Evolutionary conservation across 2,329 filamentous ascomycete species (phyloP).

Genomic region (Aureobasidium sp.): DNA sequence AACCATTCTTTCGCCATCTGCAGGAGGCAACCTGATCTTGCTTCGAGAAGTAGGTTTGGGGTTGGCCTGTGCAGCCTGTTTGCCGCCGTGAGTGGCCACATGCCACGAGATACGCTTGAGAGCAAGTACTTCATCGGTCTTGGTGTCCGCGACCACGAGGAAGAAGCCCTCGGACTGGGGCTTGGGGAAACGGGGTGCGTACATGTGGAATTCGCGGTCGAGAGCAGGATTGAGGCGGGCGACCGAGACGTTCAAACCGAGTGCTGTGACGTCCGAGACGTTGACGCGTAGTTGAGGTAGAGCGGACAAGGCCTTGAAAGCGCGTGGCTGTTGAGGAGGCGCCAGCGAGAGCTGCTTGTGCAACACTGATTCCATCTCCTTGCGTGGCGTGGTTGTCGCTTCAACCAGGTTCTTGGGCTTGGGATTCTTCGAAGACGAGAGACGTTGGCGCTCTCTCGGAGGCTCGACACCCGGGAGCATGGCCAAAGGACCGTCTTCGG

Average conservation of each 20-base stretch:
- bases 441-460: conserved; percentile 38
- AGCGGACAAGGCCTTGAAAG: conserved; percentile 54
- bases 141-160: conserved; percentile 62
- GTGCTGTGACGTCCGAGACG: conserved; percentile 54
- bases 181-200: conserved; percentile 85
- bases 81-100: conserved; percentile 21
- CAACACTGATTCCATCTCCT: conserved; percentile 32
- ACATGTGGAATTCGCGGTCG: conserved; percentile 66
- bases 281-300: conserved; percentile 64
- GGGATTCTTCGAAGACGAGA: conserved; percentile 27
- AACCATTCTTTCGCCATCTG: conserved; percentile 51
- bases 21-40: conserved; percentile 54
- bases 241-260: conserved; percentile 57
- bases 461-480: conserved; percentile 67
- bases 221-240: conserved; percentile 59
- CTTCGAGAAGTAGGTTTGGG: conserved; percentile 48
- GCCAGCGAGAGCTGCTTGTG: conserved; percentile 49
- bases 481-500: conserved; percentile 67
- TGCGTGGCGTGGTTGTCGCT: conserved; percentile 30
- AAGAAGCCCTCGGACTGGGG: conserved; percentile 94
- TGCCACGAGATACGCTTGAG: conserved; percentile 80
- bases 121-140: conserved; percentile 69
- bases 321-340: conserved; percentile 37
- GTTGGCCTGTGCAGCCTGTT: conserved; percentile 21
- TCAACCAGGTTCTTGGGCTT: conserved; percentile 33